Base-by-base conservation (phyloP, 2,329 filamentous ascomycete genomes). In the Aureobasidium uvarum region DNA sequence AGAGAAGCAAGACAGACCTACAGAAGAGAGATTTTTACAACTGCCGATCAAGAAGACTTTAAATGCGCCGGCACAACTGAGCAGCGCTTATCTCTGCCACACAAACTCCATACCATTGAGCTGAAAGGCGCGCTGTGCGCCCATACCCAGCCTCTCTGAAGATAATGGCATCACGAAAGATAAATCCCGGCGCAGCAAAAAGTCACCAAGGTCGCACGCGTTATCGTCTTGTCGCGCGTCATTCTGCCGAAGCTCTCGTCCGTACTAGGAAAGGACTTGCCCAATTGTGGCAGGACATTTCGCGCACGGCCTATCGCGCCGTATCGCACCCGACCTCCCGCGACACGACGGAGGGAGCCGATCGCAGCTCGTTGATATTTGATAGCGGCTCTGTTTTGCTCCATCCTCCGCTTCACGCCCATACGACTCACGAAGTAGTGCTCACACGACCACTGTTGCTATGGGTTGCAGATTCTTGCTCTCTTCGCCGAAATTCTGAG, bases 41-140 rank as follows among this genome's bases (percentile, higher is more conserved):
- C 16, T 45, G 60, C 48, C 48, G 48, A 63, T 54, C 60, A 38
- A 6, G 16, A 50, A n/a, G 31, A 31, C 31, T 51, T 50, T 62
- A 62, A 33, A 60, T 60, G 56, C n/a, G 38, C 16, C 51, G 33
- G 52, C 52, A 25, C 10, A 18, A 56, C 14, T 25, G 36, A 55
- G 14, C 20, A 31, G 20, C 13, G 25, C 54, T 58, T 58, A 45
- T 58, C 25, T 10, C 16, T 45, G 23, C 14, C 14, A 25, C 14
- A 23, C 39, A 46, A 60, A n/a, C 41, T 60, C 56, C 41, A 60
- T 60, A 60, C 56, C 43, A 14, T 41, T 36, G 38, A 60, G 58
- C 58, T 45, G 33, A 51, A 33, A 16, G n/a, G 58, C 58, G 58
- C 58, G 45, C 58, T 33, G 45, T 62, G 58, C 45, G 5, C 20